Evolutionary conservation across 208 protist species (phyloP), one percentile per base, ranked within the genome.

Genomic region (Lotmaria passim): DNA sequence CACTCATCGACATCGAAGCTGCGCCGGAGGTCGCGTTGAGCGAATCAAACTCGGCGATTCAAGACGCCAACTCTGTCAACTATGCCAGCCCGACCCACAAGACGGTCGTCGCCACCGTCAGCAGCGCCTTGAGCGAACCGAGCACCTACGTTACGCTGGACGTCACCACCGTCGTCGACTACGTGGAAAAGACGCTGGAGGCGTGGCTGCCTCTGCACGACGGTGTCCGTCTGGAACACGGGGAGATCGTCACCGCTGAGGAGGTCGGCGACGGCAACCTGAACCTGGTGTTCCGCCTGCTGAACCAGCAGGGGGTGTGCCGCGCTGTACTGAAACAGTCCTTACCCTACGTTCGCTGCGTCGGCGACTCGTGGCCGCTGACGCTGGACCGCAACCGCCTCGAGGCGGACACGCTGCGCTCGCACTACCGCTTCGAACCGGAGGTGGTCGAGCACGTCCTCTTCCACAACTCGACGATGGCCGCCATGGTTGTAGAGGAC

Each of bases 191-290:
- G 38, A 80, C 68, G 52, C 43, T 76, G 11, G 39, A 50, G 1
- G 44, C 21, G 34, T 79, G 60, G 62, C 47, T 62, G 17, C 51
- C 55, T 3, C 43, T 66, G 44, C 50, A 57, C 30, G 56, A 48
- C 52, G 65, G 53, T 33, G 30, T 41, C 6, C 55, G 63, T 33
- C 46, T 80, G 17, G 26, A 30, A 19, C 65, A 51, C 30, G 62
- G 73, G 46, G 51, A 73, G 60, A 24, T 80, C 23, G 38, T 39
- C 10, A 44, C 26, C 31, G 63, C 78, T 0, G 69, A 74, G 43
- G 78, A 79, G 43, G 68, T 80, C 2, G 61, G 73, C 17, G 78
- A 73, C 28, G 78, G 78, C 60, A 79, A 83, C 48, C 36, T 83
- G 21, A 83, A 80, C 44, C 34, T 79, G 1, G 73, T 79, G 0